Conservation (phyloP, 148 eudicot genomes). For the Linanthus parryae region DNA sequence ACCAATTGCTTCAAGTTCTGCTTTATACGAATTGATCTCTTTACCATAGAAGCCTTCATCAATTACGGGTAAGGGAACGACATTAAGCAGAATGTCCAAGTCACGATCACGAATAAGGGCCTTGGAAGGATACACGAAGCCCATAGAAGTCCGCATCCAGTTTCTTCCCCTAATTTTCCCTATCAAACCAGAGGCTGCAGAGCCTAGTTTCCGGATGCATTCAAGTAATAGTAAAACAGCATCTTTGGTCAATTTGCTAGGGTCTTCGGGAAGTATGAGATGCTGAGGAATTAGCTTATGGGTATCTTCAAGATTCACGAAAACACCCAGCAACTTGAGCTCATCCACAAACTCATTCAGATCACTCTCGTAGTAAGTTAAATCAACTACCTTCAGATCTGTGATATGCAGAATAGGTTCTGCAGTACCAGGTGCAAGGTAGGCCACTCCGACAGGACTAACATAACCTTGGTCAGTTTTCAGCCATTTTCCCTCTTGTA, state of each 20-base stretch:
- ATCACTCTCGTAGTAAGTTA: not conserved
- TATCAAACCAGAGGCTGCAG: not conserved
- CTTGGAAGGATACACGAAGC: conserved; percentile 8
- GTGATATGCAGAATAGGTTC: conserved; percentile 10
- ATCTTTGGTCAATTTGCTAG: conserved; percentile 4
- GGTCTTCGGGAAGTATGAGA: conserved; percentile 11
- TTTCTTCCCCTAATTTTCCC: conserved; percentile 2
- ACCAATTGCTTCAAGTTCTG: conserved; percentile 7
- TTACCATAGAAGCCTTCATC: conserved; percentile 23
- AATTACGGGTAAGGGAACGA: conserved; percentile 31
- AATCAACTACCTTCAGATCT: conserved; percentile 12
- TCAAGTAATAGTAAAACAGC: conserved; percentile 9
- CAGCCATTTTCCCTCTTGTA: conserved; percentile 12
- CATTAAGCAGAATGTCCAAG: not conserved
- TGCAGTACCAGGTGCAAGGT: conserved; percentile 6
- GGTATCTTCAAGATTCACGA: not conserved
- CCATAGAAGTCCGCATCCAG: conserved; percentile 6
- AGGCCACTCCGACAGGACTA: conserved; percentile 10
- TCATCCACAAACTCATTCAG: conserved; percentile 14
- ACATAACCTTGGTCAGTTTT: conserved; percentile 8
- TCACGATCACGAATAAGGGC: not conserved
- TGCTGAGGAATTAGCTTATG: conserved; percentile 6
- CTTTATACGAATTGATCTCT: not conserved
- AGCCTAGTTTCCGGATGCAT: conserved; percentile 6
- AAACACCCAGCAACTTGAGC: conserved; percentile 17